Evolutionary conservation across 2,329 filamentous ascomycete species (phyloP), one percentile per base, ranked within the genome.

Genomic region (Colletotrichum musicola): DNA sequence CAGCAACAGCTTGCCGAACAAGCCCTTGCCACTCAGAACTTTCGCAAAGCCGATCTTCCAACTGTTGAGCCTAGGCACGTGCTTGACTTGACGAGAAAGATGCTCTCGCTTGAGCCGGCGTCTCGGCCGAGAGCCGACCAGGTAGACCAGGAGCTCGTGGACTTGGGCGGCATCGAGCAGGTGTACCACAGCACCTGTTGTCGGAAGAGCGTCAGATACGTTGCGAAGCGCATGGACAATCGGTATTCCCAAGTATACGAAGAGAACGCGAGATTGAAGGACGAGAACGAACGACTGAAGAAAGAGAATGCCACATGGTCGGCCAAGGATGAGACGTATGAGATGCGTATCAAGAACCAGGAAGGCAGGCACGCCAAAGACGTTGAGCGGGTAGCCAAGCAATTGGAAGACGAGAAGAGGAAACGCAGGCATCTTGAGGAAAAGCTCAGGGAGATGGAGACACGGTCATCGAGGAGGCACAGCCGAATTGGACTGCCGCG

Each of bases 141-240:
- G 50, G 76, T 82, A 16, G 79, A 82, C 55, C 75, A 77, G 4
- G 81, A 81, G 56, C 75, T 85, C 4, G 80, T 80, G 1, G 81
- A 80, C 71, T 76, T 85, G 0, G 84, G 84, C 4, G 83, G 83
- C 6, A 76, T 85, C 25, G 81, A 83, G 46, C 83, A 86, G 61
- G 79, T 83, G 5, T 85, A 85, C 69, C 83, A 85, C 69, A 78
- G 78, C 13, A 72, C 75, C 20, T 85, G 83, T 71, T 85, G 84
- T 73, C 76, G 78, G 42, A 84, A 81, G 71, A 63, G 51, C 22
- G 40, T 42, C 7, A 78, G 79, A 10, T 79, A 77, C 74, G 74
- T 81, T 5, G 77, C 79, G 70, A 74, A 78, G 38, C 77, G 74
- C 14, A 79, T 78, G 74, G 82, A 84, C 72, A 76, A 73, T 66